These are phyloP conservation scores for Nakataea oryzae DNA, from an alignment of 2,329 filamentous ascomycete species.

Conservation along the genomic window DNA sequence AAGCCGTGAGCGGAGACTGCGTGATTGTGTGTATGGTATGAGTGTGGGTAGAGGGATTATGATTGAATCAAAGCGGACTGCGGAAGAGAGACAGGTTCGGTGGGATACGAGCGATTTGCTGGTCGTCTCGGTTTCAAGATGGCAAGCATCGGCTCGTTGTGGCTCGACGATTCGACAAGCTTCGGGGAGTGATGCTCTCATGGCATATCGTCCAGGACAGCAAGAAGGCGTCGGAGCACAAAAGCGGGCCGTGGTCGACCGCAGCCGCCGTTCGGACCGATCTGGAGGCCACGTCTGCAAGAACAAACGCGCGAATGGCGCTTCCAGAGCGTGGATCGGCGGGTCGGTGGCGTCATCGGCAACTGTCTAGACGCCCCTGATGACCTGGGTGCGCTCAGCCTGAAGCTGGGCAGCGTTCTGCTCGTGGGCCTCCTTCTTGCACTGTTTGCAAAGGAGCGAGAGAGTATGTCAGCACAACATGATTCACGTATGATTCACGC, in stretches of 20 bases:
- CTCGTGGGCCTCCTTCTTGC: constrained; percentile 94
- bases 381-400: constrained; percentile 84
- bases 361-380: constrained; percentile 66
- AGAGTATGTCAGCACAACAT: constrained; percentile 21
- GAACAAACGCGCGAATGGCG: background rate
- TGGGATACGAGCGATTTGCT: background rate
- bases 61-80: background rate
- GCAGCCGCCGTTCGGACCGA: background rate
- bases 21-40: background rate
- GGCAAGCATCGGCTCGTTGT: background rate
- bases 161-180: background rate
- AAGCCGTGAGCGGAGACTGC: background rate
- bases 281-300: background rate
- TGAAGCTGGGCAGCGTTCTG: constrained; percentile 89
- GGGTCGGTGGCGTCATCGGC: background rate
- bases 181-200: background rate
- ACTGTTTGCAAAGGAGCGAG: constrained; percentile 34
- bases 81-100: background rate
- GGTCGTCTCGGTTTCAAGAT: background rate
- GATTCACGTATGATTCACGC: background rate
- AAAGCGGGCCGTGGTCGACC: background rate
- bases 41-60: background rate
- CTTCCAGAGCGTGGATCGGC: background rate
- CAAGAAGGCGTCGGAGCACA: background rate
- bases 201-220: background rate